Evolutionary conservation across 2,329 filamentous ascomycete genomes (phyloP).

Genomic region (Epichloe aotearoae): DNA sequence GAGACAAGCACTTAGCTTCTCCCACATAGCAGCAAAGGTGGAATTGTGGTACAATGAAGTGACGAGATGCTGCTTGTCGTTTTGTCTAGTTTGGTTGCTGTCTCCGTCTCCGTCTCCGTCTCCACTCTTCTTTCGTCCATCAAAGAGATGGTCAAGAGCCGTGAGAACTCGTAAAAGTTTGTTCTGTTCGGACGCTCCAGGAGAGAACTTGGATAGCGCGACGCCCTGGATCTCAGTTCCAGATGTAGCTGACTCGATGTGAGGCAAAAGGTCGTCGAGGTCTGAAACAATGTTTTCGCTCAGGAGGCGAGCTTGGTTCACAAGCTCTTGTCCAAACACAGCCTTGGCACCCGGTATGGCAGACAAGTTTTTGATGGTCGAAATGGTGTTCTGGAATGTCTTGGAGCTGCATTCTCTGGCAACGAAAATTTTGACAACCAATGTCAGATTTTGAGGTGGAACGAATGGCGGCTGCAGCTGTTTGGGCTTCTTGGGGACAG

Average conservation of each 20-base stretch:
- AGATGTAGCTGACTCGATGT: slow-evolving; percentile 74
- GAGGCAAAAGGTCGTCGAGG: slow-evolving; percentile 69
- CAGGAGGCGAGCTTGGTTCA: slow-evolving; percentile 71
- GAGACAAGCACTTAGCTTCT: slow-evolving; percentile 79
- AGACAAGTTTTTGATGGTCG: slow-evolving; percentile 96
- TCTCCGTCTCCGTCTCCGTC: slow-evolving; percentile 32
- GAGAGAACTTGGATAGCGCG: slow-evolving; percentile 88
- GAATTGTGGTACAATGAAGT: slow-evolving; percentile 80
- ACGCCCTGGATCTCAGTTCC: slow-evolving; percentile 93
- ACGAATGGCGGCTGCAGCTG: slow-evolving; percentile 69
- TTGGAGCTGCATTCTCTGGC: slow-evolving; percentile 94
- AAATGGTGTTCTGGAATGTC: slow-evolving; percentile 94
- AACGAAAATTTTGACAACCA: slow-evolving; percentile 94
- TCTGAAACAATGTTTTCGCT: slow-evolving; percentile 77
- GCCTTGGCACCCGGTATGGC: slow-evolving; percentile 82
- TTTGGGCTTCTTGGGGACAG: slow-evolving; percentile 37
- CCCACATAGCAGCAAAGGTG: slow-evolving; percentile 85
- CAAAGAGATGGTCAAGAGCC: slow-evolving; percentile 90
- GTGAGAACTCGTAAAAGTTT: slow-evolving; percentile 87
- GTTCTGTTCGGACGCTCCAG: slow-evolving; percentile 89
- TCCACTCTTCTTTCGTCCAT: slow-evolving; percentile 56
- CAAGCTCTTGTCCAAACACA: slow-evolving; percentile 84
- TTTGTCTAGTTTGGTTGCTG: slow-evolving; percentile 38
- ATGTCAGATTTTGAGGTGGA: slow-evolving; percentile 74
- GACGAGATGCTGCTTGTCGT: slow-evolving; percentile 70